Base-by-base conservation (phyloP, 2,329 filamentous ascomycete genomes). In the Metarhizium anisopliae region DNA sequence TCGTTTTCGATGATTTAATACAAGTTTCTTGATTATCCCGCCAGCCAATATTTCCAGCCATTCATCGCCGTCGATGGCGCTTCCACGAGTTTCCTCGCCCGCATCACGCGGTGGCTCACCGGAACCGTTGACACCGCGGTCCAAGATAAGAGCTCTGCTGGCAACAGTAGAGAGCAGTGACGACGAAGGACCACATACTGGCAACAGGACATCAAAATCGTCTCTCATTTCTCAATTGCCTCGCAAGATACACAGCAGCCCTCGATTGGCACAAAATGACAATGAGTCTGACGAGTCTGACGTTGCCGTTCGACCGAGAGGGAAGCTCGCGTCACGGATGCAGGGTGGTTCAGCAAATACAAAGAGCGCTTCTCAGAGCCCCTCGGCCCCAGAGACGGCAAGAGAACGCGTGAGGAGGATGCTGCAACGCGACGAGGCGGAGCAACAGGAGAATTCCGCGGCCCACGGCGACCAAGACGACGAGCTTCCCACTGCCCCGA, bases 241-340 rank as follows among this genome's bases (percentile, higher is more conserved):
- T 35, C 49, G 32, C 16, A 50, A 36, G 54, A 50, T 40, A 35
- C 30, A 57, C 18, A 18, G 29, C 18, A 47, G 42, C 10, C 47
- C 52, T 13, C 16, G 18, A n/a, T 49, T 53, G 40, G 63, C 64
- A 47, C 63, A 68, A 0, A 25, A 25, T 25, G 73, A 78, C 4
- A 69, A 72, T 1, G 75, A 78, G n/a, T 76, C 78, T 13, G 72
- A 79, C 51, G 69, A 70, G 30, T 67, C 68, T 4, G 69, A 71
- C 25, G 61, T 67, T 42, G 63, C 67, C 5, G 56, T 78, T 2
- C 73, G 75, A 49, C 86, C 86, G 0, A 78, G 79, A 55, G 85
- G 86, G 29, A 79, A 81, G 53, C 74, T 89, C 61, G 85, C 85
- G 13, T 78, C 85, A 16, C 77, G 82, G 53, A 83, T 90, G 78